Conservation (phyloP, 2,329 filamentous ascomycete genomes). For the Annulohypoxylon truncatum region DNA sequence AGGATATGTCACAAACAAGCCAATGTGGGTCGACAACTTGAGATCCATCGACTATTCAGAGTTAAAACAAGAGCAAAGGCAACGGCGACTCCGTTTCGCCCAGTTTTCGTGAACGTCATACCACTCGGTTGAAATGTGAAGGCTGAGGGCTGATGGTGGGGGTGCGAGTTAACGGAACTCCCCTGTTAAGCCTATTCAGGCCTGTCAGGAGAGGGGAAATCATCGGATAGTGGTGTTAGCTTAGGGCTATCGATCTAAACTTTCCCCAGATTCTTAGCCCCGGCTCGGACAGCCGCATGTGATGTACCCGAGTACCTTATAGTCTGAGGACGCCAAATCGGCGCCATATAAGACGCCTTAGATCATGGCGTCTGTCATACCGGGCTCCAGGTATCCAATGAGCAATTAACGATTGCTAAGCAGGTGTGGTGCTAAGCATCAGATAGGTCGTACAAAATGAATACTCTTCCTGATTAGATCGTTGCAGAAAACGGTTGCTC, state of each 20-base stretch:
- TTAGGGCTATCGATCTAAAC: slow-evolving; percentile 21
- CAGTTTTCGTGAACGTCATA: slow-evolving; percentile 35
- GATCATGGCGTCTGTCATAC: slow-evolving; percentile 13
- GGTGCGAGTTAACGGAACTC: slow-evolving; percentile 25
- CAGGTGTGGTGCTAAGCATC: neutral
- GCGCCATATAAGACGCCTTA: neutral
- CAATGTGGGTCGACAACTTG: slow-evolving; percentile 29
- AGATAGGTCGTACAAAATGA: neutral
- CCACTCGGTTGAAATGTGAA: slow-evolving; percentile 27
- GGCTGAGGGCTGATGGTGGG: slow-evolving; percentile 26
- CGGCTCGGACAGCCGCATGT: slow-evolving; percentile 28
- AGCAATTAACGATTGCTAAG: slow-evolving; percentile 24
- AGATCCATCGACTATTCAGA: neutral
- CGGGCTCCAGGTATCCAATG: slow-evolving; percentile 26
- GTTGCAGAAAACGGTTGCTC: neutral
- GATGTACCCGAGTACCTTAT: slow-evolving; percentile 8
- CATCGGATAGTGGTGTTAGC: slow-evolving; percentile 37
- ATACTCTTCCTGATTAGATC: neutral
- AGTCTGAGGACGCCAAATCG: neutral
- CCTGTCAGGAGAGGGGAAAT: slow-evolving; percentile 34
- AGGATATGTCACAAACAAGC: slow-evolving; percentile 15
- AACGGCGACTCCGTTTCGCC: slow-evolving; percentile 40
- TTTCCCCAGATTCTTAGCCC: slow-evolving; percentile 33
- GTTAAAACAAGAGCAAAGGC: slow-evolving; percentile 1
- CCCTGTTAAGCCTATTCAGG: slow-evolving; percentile 5